phyloP scores from a whole-genome alignment of 2,329 filamentous ascomycete genomes.

The Cercospora zeae-maydis region DNA sequence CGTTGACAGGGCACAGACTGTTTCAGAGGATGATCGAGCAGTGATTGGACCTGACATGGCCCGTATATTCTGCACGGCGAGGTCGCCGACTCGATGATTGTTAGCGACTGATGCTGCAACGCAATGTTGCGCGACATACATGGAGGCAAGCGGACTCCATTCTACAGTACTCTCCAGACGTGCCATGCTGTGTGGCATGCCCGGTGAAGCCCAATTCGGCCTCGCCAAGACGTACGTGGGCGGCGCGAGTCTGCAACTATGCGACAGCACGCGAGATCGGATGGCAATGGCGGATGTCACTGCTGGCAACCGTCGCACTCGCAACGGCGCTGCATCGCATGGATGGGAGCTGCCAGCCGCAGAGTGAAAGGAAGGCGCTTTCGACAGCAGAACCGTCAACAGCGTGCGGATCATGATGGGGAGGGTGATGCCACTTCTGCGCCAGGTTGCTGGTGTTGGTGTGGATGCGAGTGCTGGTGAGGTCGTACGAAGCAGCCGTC shows the following conservation, averaged over 20 bases:
- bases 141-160: constrained; percentile 17
- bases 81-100: too few species aligned
- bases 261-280: constrained; percentile 21
- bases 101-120: constrained; percentile 4
- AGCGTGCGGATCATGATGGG: neutral
- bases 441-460: constrained; percentile 22
- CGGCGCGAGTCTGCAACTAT: constrained; percentile 23
- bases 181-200: constrained; percentile 23
- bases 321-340: constrained; percentile 2
- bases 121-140: constrained; percentile 18
- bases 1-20: constrained; percentile 29
- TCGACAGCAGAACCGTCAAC: neutral
- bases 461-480: constrained; percentile 10
- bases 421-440: constrained; percentile 16
- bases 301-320: constrained; percentile 12
- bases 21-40: constrained; percentile 31
- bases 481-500: constrained; percentile 7
- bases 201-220: constrained; percentile 13
- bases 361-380: neutral
- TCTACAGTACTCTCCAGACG: constrained; percentile 16
- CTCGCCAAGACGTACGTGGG: constrained; percentile 8
- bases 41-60: constrained; percentile 25
- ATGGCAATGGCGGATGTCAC: constrained; percentile 24
- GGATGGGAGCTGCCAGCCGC: neutral
- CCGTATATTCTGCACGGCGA: constrained; percentile 15